A percentile compares a stretch with the other conserved stretches of the same genome.
These are phyloP conservation scores for Jaminaea rosea DNA, from an alignment of 1,284 basidiomycete species.

Conservation along the genomic window DNA sequence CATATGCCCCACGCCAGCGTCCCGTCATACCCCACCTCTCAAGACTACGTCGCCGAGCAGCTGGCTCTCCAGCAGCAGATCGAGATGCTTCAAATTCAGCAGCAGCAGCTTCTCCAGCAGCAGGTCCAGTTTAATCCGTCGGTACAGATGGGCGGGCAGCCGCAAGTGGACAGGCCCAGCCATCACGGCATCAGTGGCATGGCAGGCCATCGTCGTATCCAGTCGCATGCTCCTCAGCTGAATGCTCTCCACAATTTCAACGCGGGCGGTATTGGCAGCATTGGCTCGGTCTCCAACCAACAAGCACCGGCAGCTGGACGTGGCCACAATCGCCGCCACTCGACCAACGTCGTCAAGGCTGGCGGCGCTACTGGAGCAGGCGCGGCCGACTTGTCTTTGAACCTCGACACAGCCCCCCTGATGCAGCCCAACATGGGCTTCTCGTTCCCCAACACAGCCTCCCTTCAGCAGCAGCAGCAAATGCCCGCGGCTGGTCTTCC, in stretches of 20 bases:
- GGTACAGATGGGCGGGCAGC: slow-evolving; percentile 10
- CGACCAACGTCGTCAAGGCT: slow-evolving; percentile 65
- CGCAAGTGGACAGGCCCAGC: background rate
- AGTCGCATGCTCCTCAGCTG: slow-evolving; percentile 60
- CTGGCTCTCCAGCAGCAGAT: slow-evolving; percentile 50
- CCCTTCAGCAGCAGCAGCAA: slow-evolving; percentile 3
- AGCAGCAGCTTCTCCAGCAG: slow-evolving; percentile 48
- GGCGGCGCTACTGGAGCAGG: slow-evolving; percentile 10
- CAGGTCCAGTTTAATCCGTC: slow-evolving; percentile 39
- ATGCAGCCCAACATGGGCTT: slow-evolving; percentile 34
- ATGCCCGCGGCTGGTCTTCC: background rate
- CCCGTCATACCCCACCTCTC: slow-evolving; percentile 55
- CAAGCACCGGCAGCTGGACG: slow-evolving; percentile 42
- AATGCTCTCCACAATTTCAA: slow-evolving; percentile 55
- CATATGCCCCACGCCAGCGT: slow-evolving; percentile 55
- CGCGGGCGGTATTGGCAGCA: slow-evolving; percentile 3
- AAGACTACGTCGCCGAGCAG: slow-evolving; percentile 49
- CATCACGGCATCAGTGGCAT: background rate
- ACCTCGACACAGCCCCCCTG: slow-evolving; percentile 21
- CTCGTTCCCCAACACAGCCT: slow-evolving; percentile 21
- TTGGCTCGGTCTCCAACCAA: background rate
- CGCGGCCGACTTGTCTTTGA: background rate
- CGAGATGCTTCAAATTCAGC: slow-evolving; percentile 48
- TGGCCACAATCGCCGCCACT: slow-evolving; percentile 84
- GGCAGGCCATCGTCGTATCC: slow-evolving; percentile 67